Evolutionary conservation across 345 rosid genomes (phyloP).

Genomic region (Lepidium aucheri): DNA sequence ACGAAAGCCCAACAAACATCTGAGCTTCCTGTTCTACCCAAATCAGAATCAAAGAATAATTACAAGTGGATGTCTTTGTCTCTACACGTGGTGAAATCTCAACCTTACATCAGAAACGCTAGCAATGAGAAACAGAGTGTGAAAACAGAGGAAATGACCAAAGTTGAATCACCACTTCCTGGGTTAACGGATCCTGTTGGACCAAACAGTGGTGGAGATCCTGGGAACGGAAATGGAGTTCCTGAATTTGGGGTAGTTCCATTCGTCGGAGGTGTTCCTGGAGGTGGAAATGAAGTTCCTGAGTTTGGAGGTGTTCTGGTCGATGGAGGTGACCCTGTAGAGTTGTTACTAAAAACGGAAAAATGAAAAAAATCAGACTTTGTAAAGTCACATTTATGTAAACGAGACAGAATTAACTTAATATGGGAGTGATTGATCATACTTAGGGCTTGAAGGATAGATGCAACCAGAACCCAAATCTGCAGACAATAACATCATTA

Average conservation of each 20-base stretch:
- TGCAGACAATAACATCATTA: conserved; percentile 16
- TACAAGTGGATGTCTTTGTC: conserved; percentile 6
- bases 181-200: conserved; percentile 19
- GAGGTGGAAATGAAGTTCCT: background rate
- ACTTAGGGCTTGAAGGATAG: conserved; percentile 25
- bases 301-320: background rate
- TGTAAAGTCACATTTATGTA: background rate
- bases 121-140: conserved; percentile 30
- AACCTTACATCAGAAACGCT: conserved; percentile 18
- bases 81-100: conserved; percentile 20
- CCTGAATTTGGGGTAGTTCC: background rate
- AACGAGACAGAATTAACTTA: background rate
- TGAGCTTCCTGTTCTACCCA: conserved; percentile 4
- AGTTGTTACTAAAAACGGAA: conserved; percentile 8
- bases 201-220: conserved; percentile 20
- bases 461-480: conserved; percentile 27
- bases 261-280: background rate
- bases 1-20: conserved; percentile 9
- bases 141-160: conserved; percentile 17
- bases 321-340: conserved; percentile 22
- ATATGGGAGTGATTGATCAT: background rate
- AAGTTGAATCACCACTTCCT: conserved; percentile 14
- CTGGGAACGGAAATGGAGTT: background rate
- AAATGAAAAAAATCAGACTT: background rate
- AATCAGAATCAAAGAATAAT: conserved; percentile 12